A percentile compares a stretch with the other conserved stretches of the same genome.
These are phyloP conservation scores for Coemansia erecta DNA, from an alignment of 192 early-diverging fungal genomes.

Conservation along the genomic window DNA sequence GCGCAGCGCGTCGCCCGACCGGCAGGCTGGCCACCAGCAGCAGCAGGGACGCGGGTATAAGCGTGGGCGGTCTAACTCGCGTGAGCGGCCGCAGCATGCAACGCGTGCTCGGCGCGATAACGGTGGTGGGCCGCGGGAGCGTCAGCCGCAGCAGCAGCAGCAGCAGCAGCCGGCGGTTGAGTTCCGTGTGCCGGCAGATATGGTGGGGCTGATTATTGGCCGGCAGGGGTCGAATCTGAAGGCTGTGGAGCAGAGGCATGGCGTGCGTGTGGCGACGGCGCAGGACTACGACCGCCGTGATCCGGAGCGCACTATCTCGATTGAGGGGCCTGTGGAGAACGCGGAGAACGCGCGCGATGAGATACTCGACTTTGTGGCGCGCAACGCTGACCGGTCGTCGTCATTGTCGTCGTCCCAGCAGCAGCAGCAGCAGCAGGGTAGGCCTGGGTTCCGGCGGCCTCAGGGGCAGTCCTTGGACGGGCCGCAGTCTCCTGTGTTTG, in stretches of 20 bases:
- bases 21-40: too few relatives aligned
- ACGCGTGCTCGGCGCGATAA: constrained; percentile 6
- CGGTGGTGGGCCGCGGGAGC: constrained; percentile 14
- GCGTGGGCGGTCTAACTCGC: constrained; percentile 17
- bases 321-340: constrained; percentile 23
- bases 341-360: constrained; percentile 27
- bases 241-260: constrained; percentile 68
- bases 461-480: constrained; percentile 16
- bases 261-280: constrained; percentile 73
- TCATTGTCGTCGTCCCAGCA: too few relatives aligned
- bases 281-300: constrained; percentile 31
- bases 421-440: too few relatives aligned
- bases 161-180: constrained; percentile 24
- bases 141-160: not conserved
- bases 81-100: not conserved
- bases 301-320: constrained; percentile 35
- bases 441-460: not conserved
- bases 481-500: constrained; percentile 19
- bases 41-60: constrained; percentile 16
- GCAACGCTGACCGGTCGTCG: constrained; percentile 17
- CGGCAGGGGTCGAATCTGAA: constrained; percentile 75
- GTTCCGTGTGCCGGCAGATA: constrained; percentile 59
- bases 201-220: constrained; percentile 83
- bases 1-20: constrained; percentile 40
- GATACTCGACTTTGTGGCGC: constrained; percentile 40